Conservation (phyloP, 768 basidiomycete species). For the Dendrothele bispora region DNA sequence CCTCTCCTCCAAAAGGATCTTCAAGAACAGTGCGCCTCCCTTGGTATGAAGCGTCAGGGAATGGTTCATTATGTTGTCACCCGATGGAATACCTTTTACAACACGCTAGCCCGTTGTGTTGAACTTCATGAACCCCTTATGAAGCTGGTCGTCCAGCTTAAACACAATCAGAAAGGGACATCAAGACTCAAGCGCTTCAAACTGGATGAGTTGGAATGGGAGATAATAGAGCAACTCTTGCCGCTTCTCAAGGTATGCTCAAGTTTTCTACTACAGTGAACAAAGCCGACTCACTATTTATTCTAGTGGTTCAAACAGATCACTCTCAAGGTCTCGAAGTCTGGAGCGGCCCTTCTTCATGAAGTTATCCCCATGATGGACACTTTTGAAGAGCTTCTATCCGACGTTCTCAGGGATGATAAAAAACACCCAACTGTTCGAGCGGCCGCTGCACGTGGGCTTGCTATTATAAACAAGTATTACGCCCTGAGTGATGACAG, state of each 20-base stretch:
- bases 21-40: no score
- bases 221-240: not conserved
- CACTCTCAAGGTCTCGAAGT: slow-evolving; percentile 2
- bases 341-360: slow-evolving; percentile 8
- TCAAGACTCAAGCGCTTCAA: no score
- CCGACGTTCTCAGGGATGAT: not conserved
- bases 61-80: no score
- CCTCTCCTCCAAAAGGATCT: no score
- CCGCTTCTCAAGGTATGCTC: slow-evolving; percentile 4
- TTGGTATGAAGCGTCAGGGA: no score
- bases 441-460: slow-evolving; percentile 5
- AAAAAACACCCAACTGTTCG: slow-evolving; percentile 6
- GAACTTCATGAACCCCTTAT: no score
- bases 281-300: no score
- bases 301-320: not conserved
- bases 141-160: no score
- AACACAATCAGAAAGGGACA: no score
- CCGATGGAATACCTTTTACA: no score
- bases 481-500: slow-evolving; percentile 13
- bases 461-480: slow-evolving; percentile 14
- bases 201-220: slow-evolving; percentile 6
- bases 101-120: no score
- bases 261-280: slow-evolving; percentile 1
- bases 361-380: no score
- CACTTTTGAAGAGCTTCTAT: slow-evolving; percentile 8